phyloP scores from a whole-genome alignment of 352 stramenopile species.

The Phytophthora multivora region DNA sequence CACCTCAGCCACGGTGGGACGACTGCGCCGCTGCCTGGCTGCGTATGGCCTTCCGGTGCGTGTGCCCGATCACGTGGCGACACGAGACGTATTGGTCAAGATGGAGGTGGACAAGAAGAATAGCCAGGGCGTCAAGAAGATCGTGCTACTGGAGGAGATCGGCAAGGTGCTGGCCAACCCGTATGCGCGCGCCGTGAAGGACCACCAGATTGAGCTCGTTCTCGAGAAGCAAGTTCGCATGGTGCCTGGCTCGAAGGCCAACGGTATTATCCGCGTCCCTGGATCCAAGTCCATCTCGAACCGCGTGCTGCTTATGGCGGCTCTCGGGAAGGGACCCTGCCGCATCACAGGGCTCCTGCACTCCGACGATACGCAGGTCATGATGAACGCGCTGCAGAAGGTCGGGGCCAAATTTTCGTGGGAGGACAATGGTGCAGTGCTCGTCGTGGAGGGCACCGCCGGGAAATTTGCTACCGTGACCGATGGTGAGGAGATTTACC shows the following conservation, averaged over 20 bases:
- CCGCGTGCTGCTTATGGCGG: constrained; percentile 95
- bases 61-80: constrained; percentile 61
- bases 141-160: constrained; percentile 76
- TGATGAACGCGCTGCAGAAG: constrained; percentile 95
- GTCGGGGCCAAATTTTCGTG: constrained; percentile 87
- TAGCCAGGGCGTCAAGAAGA: constrained; percentile 80
- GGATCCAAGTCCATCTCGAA: constrained; percentile 99
- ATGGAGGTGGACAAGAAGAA: constrained; percentile 92
- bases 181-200: constrained; percentile 71
- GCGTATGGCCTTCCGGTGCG: constrained; percentile 73
- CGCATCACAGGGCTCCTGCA: constrained; percentile 94
- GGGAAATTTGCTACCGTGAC: constrained; percentile 57
- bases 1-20: constrained; percentile 68
- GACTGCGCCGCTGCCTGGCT: constrained; percentile 70
- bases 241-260: constrained; percentile 48
- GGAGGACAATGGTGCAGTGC: constrained; percentile 74
- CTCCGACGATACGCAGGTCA: constrained; percentile 97
- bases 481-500: constrained; percentile 70
- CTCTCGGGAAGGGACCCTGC: constrained; percentile 87
- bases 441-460: constrained; percentile 81
- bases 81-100: constrained; percentile 72
- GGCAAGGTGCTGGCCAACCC: constrained; percentile 70
- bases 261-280: constrained; percentile 87
- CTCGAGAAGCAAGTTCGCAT: constrained; percentile 78
- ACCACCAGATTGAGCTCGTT: constrained; percentile 77